Conservation (phyloP, 768 basidiomycete species). For the Jaapia argillacea region DNA sequence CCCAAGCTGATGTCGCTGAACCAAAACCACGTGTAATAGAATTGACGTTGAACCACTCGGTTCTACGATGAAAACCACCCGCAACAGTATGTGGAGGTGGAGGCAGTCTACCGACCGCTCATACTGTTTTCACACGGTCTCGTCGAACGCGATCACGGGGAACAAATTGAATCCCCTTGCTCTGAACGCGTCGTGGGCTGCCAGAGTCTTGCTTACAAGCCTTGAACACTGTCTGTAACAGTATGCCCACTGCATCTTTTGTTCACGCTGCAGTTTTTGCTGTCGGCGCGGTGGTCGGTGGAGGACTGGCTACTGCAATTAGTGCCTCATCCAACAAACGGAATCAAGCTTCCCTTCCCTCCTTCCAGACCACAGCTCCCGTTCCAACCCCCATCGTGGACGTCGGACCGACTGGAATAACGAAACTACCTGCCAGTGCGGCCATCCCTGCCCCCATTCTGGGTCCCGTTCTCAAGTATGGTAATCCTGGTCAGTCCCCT, state of each 20-base stretch:
- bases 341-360: slow-evolving; percentile 6
- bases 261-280: slow-evolving; percentile 70
- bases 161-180: too few species aligned
- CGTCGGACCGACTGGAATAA: slow-evolving; percentile 32
- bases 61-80: too few species aligned
- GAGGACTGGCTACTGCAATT: slow-evolving; percentile 52
- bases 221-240: too few species aligned
- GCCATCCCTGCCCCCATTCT: slow-evolving; percentile 5
- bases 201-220: too few species aligned
- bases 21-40: too few species aligned
- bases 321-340: slow-evolving; percentile 22
- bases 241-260: slow-evolving; percentile 39
- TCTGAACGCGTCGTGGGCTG: too few species aligned
- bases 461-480: slow-evolving; percentile 55
- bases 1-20: too few species aligned
- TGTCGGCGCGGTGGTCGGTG: slow-evolving; percentile 74
- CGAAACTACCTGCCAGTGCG: slow-evolving; percentile 24
- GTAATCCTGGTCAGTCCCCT: slow-evolving; percentile 59
- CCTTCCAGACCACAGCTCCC: slow-evolving; percentile 14
- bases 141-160: too few species aligned
- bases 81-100: too few species aligned
- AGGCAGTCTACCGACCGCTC: too few species aligned
- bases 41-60: too few species aligned
- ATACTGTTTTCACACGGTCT: too few species aligned
- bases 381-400: slow-evolving; percentile 29